Base-by-base conservation (phyloP, 768 basidiomycete species). In the Leucosporidium creatinivorum region DNA sequence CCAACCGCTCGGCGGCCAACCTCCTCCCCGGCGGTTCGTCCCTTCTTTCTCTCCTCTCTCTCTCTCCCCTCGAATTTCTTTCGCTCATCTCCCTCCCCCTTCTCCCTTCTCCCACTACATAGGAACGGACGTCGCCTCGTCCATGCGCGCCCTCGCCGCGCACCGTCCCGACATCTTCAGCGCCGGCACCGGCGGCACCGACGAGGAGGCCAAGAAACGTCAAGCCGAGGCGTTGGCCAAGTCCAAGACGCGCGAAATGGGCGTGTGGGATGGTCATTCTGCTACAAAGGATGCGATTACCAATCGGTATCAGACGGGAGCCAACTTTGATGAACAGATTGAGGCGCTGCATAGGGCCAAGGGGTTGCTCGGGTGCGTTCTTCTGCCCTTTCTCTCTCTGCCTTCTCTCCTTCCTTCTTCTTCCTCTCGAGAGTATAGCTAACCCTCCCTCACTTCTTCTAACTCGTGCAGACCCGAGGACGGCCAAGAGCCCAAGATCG, bases 111-210 rank as follows among this genome's bases (percentile, higher is more conserved):
- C 3, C 3, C 33, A 4, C 17, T 89, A 91, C 76, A 7, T 17
- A 73, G 76, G 92, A 72, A 92, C 96, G 26, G 91, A 99, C 77
- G 92, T 98, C 60, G 88, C 91, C 23, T 87, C 89, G 0, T 94
- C 94, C 31, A 86, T 99, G 75, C 89, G 87, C 76, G 89, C 89
- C 70, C 86, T 99, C 66, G 94, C 96, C 26, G 85, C 88, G 65
- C 90, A 90, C n/a, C 89, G 94, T 81, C 89, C 91, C 70, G 94
- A 99, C 80, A 89, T 99, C 72, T 99, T 99, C 79, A 92, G 93
- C 78, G 90, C 88, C 1, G 91, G 92, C 75, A 87, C 85, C 61
- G 93, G 93, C 1, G 91, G 92, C 75, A 87, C 85, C 61, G 93
- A 93, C 72, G 83, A 87, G 66, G 84, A 92, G 69, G 76, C 74